These are phyloP conservation scores for Mycena olivaceomarginata DNA, from an alignment of 768 basidiomycete species.

Conservation along the genomic window DNA sequence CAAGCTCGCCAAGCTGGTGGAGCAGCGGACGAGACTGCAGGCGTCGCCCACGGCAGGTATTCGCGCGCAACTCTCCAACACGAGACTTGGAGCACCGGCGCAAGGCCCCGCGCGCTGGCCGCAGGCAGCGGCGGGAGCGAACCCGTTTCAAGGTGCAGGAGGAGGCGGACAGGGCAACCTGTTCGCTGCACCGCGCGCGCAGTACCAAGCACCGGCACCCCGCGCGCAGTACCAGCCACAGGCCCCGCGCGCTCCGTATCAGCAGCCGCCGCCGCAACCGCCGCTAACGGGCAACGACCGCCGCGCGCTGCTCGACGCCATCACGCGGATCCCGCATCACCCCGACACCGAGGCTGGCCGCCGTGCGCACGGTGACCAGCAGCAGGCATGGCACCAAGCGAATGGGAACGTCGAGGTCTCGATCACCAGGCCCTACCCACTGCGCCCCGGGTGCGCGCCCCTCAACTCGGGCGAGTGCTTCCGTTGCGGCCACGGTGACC, in stretches of 20 bases:
- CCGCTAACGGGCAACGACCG: slow-evolving; percentile 17
- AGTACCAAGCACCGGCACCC: slow-evolving; percentile 1
- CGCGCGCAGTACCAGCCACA: slow-evolving; percentile 2
- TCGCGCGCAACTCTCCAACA: slow-evolving; percentile 22
- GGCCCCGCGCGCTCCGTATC: neutral
- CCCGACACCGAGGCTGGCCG: neutral
- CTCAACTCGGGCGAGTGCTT: slow-evolving; percentile 36
- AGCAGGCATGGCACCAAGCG: slow-evolving; percentile 15
- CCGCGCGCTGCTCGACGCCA: slow-evolving; percentile 6
- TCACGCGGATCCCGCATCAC: slow-evolving; percentile 5
- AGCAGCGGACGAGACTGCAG: neutral
- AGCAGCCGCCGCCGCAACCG: neutral
- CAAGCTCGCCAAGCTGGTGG: neutral
- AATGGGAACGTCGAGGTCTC: slow-evolving; percentile 10
- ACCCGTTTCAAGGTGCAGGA: neutral
- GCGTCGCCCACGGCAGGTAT: slow-evolving; percentile 25
- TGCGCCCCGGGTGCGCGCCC: slow-evolving; percentile 29
- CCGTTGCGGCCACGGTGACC: neutral
- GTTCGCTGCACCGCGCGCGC: neutral
- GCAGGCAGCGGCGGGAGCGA: neutral
- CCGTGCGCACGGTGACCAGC: slow-evolving; percentile 11
- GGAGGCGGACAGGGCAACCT: slow-evolving; percentile 24
- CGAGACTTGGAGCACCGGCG: neutral
- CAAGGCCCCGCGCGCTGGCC: slow-evolving; percentile 3
- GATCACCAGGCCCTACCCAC: slow-evolving; percentile 26